Base-by-base conservation (phyloP, 805 yeast genomes). In the Candida golubevii region DNA sequence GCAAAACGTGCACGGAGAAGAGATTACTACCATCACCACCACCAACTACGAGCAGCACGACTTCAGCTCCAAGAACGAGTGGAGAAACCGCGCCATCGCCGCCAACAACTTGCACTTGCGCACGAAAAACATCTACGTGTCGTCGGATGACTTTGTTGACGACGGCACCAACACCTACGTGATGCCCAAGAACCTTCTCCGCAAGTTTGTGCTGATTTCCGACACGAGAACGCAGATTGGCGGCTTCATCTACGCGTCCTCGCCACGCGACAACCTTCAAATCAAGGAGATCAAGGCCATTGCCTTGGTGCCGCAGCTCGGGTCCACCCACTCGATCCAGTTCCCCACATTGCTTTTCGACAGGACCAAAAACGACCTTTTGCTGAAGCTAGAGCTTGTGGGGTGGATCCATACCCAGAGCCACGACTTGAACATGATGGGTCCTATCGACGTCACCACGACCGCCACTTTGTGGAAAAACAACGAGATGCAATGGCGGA, bases 331-430 rank as follows among this genome's bases (percentile, higher is more conserved):
- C 47, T 67, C 78, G 4, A 80, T 89, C 11, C 81, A 85, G 52
- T 72, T 88, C 44, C 81, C 91, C 5, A 54, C 57, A 0, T 47
- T 56, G 26, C 51, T 74, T 3, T 80, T 83, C 1, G 63, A 65
- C 6, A 55, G 66, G 8, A 54, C 77, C 9, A 69, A 72, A n/a
- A 58, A 56, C 26, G 62, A 50, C 1, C 46, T 45, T 14, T 52
- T 67, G 38, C 46, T 55, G 32, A 85, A 78, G 1, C 61, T 88
- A 31, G 90, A 88, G 56, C 77, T 93, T 6, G 63, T 93, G 13
- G 99, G 99, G 1, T 87, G 97, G 96, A 77, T 93, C n/a, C 97
- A 91, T 60, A 87, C 97, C 0, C 88, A 84, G 60, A 74, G 84
- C 1, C 78, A 77, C 14, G 96, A 86, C 33, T 51, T 74, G 6